Conservation (phyloP, 208 protist genomes). For the Leishmania amazonensis region DNA sequence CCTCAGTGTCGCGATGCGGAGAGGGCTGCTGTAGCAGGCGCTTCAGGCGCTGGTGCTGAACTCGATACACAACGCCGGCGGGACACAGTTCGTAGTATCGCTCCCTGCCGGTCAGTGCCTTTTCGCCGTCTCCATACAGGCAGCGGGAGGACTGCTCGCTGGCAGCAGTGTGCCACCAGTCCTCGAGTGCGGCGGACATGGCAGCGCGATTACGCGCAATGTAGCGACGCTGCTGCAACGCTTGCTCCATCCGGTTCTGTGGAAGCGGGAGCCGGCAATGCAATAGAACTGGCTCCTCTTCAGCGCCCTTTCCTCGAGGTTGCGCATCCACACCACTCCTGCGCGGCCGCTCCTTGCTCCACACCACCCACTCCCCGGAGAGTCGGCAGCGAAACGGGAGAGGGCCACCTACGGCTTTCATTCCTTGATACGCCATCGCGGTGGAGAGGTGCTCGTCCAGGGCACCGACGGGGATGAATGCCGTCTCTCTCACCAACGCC, state of each 20-base stretch:
- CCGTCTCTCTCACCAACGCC: neutral
- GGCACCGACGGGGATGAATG: slow-evolving; percentile 5
- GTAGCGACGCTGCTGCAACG: slow-evolving; percentile 36
- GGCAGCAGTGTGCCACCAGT: slow-evolving; percentile 40
- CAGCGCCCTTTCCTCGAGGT: neutral
- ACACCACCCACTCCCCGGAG: slow-evolving; percentile 83
- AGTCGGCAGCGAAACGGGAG: slow-evolving; percentile 47
- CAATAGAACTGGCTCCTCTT: slow-evolving; percentile 36
- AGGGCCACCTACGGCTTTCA: neutral
- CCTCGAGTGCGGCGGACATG: slow-evolving; percentile 38
- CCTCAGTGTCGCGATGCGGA: neutral
- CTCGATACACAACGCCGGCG: slow-evolving; percentile 39
- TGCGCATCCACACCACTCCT: neutral
- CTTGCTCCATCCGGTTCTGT: slow-evolving; percentile 28
- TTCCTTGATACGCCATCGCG: slow-evolving; percentile 2
- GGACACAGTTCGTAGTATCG: slow-evolving; percentile 79
- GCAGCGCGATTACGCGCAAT: slow-evolving; percentile 19
- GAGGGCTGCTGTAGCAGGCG: neutral
- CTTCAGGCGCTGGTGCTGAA: slow-evolving; percentile 45
- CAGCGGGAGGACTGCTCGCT: slow-evolving; percentile 32
- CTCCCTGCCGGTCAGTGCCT: slow-evolving; percentile 42
- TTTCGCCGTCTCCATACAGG: slow-evolving; percentile 78
- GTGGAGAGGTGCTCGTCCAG: slow-evolving; percentile 15
- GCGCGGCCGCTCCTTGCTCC: slow-evolving; percentile 34
- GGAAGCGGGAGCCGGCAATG: slow-evolving; percentile 84